Percentiles rank a stretch among this genome's conserved stretches.
Conservation (phyloP, 2,329 filamentous ascomycete species). For the Cladosporium austrohemisphaericum region DNA sequence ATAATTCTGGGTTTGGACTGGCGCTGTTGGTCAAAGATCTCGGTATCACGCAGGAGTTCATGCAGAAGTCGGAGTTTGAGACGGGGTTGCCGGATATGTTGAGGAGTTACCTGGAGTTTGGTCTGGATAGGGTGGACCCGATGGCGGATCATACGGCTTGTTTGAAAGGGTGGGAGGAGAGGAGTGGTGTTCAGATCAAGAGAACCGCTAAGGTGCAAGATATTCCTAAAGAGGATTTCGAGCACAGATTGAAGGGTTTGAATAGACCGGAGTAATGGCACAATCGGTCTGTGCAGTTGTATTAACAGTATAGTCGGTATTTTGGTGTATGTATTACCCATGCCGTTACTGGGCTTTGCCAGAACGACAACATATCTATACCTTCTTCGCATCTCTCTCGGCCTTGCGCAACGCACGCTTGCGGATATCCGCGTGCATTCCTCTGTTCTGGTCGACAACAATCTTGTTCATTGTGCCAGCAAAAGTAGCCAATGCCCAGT, state of each 20-base stretch:
- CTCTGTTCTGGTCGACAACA: conserved; percentile 59
- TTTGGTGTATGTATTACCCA: not conserved
- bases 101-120: conserved; percentile 32
- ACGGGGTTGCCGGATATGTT: conserved; percentile 31
- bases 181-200: conserved; percentile 32
- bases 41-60: conserved; percentile 36
- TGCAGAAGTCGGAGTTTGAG: conserved; percentile 32
- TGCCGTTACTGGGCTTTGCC: no score
- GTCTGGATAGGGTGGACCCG: conserved; percentile 29
- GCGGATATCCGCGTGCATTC: conserved; percentile 79
- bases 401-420: conserved; percentile 78
- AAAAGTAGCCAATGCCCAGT: conserved; percentile 68
- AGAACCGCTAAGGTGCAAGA: conserved; percentile 26
- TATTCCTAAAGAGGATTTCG: conserved; percentile 26
- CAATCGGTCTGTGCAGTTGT: not conserved
- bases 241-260: conserved; percentile 27
- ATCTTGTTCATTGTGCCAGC: conserved; percentile 55
- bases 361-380: not conserved
- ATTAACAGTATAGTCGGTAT: not conserved
- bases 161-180: conserved; percentile 36
- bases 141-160: conserved; percentile 35
- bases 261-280: conserved; percentile 16
- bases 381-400: conserved; percentile 74
- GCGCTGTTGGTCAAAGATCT: conserved; percentile 36
- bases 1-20: conserved; percentile 35